phyloP scores from a whole-genome alignment of 495 filamentous ascomycete species.

The Penicillium mononematosum region DNA sequence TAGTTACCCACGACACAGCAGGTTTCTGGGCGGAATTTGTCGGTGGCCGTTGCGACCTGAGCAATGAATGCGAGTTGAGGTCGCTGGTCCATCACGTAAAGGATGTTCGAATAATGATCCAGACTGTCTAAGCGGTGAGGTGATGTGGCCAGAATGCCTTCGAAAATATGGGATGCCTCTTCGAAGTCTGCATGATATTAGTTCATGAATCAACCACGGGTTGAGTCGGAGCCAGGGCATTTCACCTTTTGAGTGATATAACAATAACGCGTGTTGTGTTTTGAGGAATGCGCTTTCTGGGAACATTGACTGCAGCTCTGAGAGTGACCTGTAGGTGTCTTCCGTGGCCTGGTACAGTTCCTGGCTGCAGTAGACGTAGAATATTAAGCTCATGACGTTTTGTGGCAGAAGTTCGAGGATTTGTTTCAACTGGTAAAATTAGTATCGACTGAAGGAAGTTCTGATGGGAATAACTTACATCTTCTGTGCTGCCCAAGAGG shows the following conservation, averaged over 20 bases:
- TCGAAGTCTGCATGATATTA: slow-evolving; percentile 62
- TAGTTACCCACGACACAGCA: slow-evolving; percentile 98
- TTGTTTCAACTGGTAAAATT: slow-evolving; percentile 50
- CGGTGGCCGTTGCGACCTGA: slow-evolving; percentile 81
- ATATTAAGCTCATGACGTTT: slow-evolving; percentile 91
- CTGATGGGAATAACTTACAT: slow-evolving; percentile 57
- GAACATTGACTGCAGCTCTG: slow-evolving; percentile 76
- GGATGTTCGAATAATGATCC: slow-evolving; percentile 94
- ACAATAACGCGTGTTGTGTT: slow-evolving; percentile 81
- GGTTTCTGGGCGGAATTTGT: slow-evolving; percentile 96
- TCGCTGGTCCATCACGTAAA: slow-evolving; percentile 85
- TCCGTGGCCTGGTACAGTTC: slow-evolving; percentile 86
- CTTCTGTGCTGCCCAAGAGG: slow-evolving; percentile 74
- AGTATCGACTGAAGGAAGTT: slow-evolving; percentile 4
- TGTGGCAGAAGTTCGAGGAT: slow-evolving; percentile 67
- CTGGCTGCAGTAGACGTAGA: slow-evolving; percentile 84
- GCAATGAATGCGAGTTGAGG: slow-evolving; percentile 91
- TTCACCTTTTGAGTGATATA: slow-evolving; percentile 81
- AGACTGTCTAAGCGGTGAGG: slow-evolving; percentile 87
- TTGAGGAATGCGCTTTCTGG: slow-evolving; percentile 83
- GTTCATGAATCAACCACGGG: not conserved
- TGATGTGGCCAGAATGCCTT: slow-evolving; percentile 70
- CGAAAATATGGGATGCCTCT: slow-evolving; percentile 81
- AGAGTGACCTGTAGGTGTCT: slow-evolving; percentile 63
- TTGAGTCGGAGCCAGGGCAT: not conserved